A percentile compares a stretch with the other conserved stretches of the same genome.
Conservation (phyloP, 257 asterid genomes). For the Apocynum venetum region DNA sequence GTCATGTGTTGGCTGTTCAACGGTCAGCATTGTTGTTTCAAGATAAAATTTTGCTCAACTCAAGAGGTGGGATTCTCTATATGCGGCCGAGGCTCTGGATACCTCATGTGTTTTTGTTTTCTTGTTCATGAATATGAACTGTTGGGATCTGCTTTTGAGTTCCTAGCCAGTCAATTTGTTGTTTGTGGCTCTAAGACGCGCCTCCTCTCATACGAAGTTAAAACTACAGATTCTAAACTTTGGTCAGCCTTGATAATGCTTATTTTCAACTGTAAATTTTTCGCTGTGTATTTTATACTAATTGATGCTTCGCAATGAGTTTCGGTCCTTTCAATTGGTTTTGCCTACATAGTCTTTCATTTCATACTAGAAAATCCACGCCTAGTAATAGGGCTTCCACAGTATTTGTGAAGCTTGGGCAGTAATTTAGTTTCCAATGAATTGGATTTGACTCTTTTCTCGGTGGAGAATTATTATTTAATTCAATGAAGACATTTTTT, state of each 20-base stretch:
- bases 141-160: constrained; percentile 37
- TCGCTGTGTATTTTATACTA: neutral
- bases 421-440: neutral
- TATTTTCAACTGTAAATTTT: neutral
- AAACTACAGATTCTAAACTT: neutral
- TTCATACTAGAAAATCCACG: neutral
- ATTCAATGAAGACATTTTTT: neutral
- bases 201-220: neutral
- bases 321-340: neutral
- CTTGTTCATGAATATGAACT: constrained; percentile 12
- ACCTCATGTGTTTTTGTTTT: constrained; percentile 9
- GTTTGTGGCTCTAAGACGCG: neutral
- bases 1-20: constrained; percentile 13
- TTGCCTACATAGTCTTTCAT: neutral
- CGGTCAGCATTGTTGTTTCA: constrained; percentile 35
- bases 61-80: constrained; percentile 30
- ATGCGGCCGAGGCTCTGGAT: constrained; percentile 18
- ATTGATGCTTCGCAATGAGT: neutral
- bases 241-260: neutral
- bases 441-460: constrained; percentile 1
- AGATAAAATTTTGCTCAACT: constrained; percentile 14
- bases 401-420: neutral
- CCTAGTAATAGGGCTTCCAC: neutral
- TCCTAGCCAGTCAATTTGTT: neutral
- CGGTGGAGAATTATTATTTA: neutral